Evolutionary conservation across 176 grass and related monocot genomes (phyloP).

Genomic region (Phoenix dactylifera): DNA sequence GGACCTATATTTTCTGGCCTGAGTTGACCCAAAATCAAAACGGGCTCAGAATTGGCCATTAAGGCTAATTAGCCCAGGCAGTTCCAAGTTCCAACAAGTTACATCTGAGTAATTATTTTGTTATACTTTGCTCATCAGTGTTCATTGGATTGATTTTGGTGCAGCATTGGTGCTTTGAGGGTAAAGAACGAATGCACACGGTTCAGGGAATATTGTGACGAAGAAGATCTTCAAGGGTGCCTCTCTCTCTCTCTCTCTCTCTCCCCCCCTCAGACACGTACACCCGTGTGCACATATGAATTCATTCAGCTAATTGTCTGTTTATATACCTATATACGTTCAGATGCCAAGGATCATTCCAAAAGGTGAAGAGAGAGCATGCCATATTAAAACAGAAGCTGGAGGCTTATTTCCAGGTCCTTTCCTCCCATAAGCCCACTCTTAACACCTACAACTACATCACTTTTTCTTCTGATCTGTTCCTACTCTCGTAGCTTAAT

Average conservation of each 20-base stretch:
- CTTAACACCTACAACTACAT: neutral
- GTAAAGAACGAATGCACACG: conserved; percentile 85
- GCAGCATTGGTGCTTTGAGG: conserved; percentile 95
- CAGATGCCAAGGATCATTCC: conserved; percentile 78
- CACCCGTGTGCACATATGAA: neutral
- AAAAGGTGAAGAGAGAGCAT: conserved; percentile 89
- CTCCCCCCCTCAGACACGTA: neutral
- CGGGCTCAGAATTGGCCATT: no score
- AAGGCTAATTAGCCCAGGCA: no score
- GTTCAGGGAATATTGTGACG: conserved; percentile 59
- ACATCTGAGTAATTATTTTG: neutral
- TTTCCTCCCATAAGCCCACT: neutral
- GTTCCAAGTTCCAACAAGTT: neutral
- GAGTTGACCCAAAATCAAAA: no score
- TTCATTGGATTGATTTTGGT: conserved; percentile 24
- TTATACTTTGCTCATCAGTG: conserved; percentile 6
- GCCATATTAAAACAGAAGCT: conserved; percentile 65
- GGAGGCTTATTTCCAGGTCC: conserved; percentile 95
- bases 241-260: conserved; percentile 7
- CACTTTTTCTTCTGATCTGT: no score
- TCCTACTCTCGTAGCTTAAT: no score
- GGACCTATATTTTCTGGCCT: no score
- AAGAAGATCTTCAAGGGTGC: conserved; percentile 74
- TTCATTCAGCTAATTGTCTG: neutral
- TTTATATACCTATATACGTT: neutral